Evolutionary conservation across 768 basidiomycete genomes (phyloP), one percentile per base, ranked within the genome.

Genomic region (Cystofilobasidium bisporidii): DNA sequence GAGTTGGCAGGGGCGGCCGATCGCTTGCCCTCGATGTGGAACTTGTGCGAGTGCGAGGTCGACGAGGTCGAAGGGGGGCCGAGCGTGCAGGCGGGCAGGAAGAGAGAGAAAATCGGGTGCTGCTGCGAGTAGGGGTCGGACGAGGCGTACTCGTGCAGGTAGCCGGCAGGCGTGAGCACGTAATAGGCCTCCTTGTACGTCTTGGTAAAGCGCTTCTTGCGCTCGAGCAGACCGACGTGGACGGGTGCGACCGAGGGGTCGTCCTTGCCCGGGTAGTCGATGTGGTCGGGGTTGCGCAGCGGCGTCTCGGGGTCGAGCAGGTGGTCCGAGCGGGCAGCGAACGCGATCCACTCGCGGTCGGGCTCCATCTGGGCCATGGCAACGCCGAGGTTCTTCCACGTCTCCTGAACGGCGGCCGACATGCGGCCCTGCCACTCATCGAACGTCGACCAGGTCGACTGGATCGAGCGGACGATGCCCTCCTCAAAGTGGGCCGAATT

Each of bases 261-360:
- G 69, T 91, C 88, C 78, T 90, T 94, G 68, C 84, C 84, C 0
- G 94, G 94, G 78, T 96, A 98, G 60, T 82, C 80, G 74, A 98
- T 87, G 43, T 81, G 61, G 70, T 78, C 77, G 32, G 77, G 77
- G 74, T 77, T 77, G 67, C 76, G 71, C 20, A 98, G 81, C 2
- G 94, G 94, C 0, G 94, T 99, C 73, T 98, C 93, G 0, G 94
- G 94, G 77, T 99, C 91, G 60, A 99, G 82, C 20, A 99, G 84
- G 77, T 98, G 94, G 75, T 98, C 94, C 22, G 86, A 86, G 30
- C 94, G 83, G 0, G 91, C 91, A 1, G 89, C 86, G 77, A 99
- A 98, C 9, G 89, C 83, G 71, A 98, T 89, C 94, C 94, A 99
- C 76, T 99, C 96, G 63, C 86, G 80, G 72, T 93, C 91, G 0